Base-by-base conservation (phyloP, 2,329 filamentous ascomycete species). In the Fusarium siculi region DNA sequence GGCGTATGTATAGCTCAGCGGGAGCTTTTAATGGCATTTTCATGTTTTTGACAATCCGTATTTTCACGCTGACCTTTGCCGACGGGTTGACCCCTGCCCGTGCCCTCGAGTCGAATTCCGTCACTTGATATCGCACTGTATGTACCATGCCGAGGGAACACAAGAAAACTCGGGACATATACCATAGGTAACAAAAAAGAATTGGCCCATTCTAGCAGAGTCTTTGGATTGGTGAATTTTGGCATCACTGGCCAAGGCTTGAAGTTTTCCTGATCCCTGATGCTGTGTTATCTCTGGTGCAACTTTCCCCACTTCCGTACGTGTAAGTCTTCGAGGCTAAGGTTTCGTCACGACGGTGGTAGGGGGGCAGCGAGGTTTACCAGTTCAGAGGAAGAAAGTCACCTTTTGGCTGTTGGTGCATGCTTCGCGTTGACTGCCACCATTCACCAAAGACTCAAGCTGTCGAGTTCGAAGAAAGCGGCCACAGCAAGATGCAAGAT, bases 261-360 rank as follows among this genome's bases (percentile, higher is more conserved):
- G 49, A 52, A 15, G 49, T 52, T 52, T 36, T 36, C 49, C 23
- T 52, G 16, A n/a, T 52, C 18, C 47, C n/a, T 52, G 30, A 52
- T 52, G n/a, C n/a, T 36, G 49, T 30, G 44, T 49, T 61, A 30
- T 23, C 34, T 46, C 25, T 49, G 46, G 28, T 56, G 58, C 64
- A 73, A 58, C 52, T 55, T 70, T 47, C 74, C 59, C 74, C 68
- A 63, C 75, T 74, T 63, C 46, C n/a, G 37, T 18, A 39, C 60
- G 66, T 63, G 65, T 66, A 63, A 74, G 34, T n/a, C 14, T 40
- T 21, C 18, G 34, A n/a, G 69, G 70, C 63, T 66, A 68, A 61
- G 50, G 57, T 64, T 68, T 68, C 55, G 62, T 55, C 30, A 16
- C 12, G 42, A 43, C 60, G 43, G 43, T 28, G 37, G 8, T 30